Percentiles rank a stretch among this genome's conserved stretches.
These are phyloP conservation scores for Vigna nakashimae DNA, from an alignment of 306 rosid genomes.

Conservation along the genomic window DNA sequence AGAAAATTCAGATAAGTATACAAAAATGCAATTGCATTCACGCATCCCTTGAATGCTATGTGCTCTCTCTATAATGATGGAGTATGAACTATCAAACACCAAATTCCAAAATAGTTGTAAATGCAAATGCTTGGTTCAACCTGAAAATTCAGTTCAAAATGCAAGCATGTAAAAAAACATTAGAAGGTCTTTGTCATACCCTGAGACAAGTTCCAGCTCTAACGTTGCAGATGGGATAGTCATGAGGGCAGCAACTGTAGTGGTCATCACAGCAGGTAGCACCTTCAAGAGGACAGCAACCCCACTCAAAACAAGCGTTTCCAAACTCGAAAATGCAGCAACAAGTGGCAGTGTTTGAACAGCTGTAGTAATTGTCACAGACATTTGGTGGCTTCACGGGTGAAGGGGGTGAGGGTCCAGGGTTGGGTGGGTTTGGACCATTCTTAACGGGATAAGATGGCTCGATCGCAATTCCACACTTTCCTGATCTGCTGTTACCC, in stretches of 20 bases:
- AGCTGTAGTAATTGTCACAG: slow-evolving; percentile 72
- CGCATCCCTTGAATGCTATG: too few species aligned
- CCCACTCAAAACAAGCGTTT: slow-evolving; percentile 73
- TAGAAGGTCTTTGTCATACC: slow-evolving; percentile 51
- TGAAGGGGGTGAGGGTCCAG: slow-evolving; percentile 93
- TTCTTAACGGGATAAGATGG: slow-evolving; percentile 85
- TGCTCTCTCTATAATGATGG: too few species aligned
- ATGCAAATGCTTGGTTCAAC: neutral
- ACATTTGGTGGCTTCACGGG: slow-evolving; percentile 82
- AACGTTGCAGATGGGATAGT: slow-evolving; percentile 74
- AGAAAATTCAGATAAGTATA: slow-evolving; percentile 32
- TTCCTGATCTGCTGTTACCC: slow-evolving; percentile 54
- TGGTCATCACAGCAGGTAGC: slow-evolving; percentile 96
- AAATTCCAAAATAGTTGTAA: too few species aligned
- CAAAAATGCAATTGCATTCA: neutral
- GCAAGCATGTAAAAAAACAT: slow-evolving; percentile 2
- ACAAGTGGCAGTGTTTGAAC: slow-evolving; percentile 70
- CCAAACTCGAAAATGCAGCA: slow-evolving; percentile 72
- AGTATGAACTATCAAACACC: too few species aligned
- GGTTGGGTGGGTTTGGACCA: slow-evolving; percentile 88
- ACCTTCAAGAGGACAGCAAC: slow-evolving; percentile 91
- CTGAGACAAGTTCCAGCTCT: slow-evolving; percentile 62
- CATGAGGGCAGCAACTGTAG: slow-evolving; percentile 91
- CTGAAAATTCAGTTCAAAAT: slow-evolving; percentile 2
- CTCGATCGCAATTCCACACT: slow-evolving; percentile 92